Conservation (phyloP, 2,329 filamentous ascomycete genomes). For the Magnaporthiopsis incrustans region DNA sequence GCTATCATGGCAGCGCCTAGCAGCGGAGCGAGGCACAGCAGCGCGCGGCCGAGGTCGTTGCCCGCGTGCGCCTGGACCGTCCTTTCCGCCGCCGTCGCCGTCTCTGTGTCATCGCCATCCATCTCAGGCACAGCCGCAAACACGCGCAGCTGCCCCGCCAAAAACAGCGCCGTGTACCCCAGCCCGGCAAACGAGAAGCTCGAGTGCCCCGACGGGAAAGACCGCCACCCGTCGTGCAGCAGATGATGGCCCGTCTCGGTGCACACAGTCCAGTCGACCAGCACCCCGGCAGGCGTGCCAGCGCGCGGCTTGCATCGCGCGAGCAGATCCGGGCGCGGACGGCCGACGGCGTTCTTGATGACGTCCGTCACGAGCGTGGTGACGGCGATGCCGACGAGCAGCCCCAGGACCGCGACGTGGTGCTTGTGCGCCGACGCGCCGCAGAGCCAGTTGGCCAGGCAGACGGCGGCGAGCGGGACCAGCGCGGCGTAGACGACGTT, state of each 20-base stretch:
- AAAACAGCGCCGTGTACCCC: constrained; percentile 63
- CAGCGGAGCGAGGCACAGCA: constrained; percentile 51
- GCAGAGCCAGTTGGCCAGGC: constrained; percentile 54
- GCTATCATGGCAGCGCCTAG: constrained; percentile 60
- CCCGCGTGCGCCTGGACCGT: constrained; percentile 19
- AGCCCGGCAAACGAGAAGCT: constrained; percentile 74
- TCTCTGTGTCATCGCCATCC: constrained; percentile 2
- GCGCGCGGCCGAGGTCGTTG: constrained; percentile 42
- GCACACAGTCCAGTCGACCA: constrained; percentile 63
- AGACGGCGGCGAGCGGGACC: constrained; percentile 59
- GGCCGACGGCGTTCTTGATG: constrained; percentile 80
- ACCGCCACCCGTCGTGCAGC: constrained; percentile 77
- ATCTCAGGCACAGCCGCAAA: constrained; percentile 27
- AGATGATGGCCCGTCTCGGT: constrained; percentile 60
- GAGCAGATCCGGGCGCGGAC: constrained; percentile 48
- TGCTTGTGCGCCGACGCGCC: constrained; percentile 66
- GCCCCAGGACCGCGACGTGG: constrained; percentile 76
- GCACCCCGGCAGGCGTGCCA: constrained; percentile 37
- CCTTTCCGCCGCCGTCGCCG: background rate
- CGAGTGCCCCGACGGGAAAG: constrained; percentile 73
- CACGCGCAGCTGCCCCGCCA: constrained; percentile 58
- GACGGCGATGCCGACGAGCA: constrained; percentile 68
- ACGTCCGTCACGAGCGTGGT: constrained; percentile 80
- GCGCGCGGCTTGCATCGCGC: constrained; percentile 69
- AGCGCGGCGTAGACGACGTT: constrained; percentile 73